Conservation (phyloP, 2,329 filamentous ascomycete species). For the Mycosphaerella sp. region DNA sequence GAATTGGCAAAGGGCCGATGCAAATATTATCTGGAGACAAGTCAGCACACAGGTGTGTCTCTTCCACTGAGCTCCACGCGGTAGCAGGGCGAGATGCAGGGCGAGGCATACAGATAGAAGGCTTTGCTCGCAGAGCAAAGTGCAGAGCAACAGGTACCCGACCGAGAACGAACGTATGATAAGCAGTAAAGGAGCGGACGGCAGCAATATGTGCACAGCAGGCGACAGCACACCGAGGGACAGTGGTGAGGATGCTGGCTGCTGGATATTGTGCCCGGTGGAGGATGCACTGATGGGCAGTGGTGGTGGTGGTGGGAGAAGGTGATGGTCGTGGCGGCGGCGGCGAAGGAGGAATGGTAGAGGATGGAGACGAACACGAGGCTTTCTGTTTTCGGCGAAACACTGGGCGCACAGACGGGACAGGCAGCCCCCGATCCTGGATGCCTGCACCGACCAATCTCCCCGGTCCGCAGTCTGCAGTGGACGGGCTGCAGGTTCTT, state of each 20-base stretch:
- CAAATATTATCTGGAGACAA: slow-evolving; percentile 9
- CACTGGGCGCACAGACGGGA: neutral
- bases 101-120: slow-evolving; percentile 17
- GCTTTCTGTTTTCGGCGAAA: neutral
- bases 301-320: slow-evolving; percentile 9
- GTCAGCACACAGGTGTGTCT: slow-evolving; percentile 8
- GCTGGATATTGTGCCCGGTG: neutral
- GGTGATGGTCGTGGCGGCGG: slow-evolving; percentile 8
- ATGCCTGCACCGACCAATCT: no score
- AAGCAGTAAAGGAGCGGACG: slow-evolving; percentile 21
- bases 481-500: no score
- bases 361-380: neutral
- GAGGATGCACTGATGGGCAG: neutral
- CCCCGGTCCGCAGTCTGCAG: no score
- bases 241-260: slow-evolving; percentile 8
- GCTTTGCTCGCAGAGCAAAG: slow-evolving; percentile 20
- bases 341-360: neutral
- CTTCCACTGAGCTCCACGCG: slow-evolving; percentile 1
- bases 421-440: no score
- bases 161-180: slow-evolving; percentile 11
- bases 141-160: slow-evolving; percentile 18
- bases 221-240: slow-evolving; percentile 9
- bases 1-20: slow-evolving; percentile 5
- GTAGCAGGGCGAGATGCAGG: slow-evolving; percentile 1
- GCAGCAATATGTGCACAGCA: slow-evolving; percentile 13